phyloP scores from a whole-genome alignment of 2,329 filamentous ascomycete genomes.

The Neophaeococcomyces aloes region DNA sequence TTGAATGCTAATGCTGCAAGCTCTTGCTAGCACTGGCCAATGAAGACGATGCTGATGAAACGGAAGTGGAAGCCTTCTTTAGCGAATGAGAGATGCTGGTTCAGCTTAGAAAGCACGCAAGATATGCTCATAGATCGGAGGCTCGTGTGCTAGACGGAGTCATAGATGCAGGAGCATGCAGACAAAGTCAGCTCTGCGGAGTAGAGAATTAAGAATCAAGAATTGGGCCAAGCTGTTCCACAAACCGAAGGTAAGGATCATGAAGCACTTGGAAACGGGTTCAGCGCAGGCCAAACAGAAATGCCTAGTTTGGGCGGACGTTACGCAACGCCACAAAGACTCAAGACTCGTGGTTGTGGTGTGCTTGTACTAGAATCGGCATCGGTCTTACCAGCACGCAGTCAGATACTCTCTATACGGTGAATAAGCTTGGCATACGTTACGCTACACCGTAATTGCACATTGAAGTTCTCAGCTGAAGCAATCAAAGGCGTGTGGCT shows the following conservation, averaged over 20 bases:
- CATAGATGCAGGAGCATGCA: background rate
- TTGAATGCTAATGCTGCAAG: background rate
- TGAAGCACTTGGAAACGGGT: background rate
- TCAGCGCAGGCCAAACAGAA: background rate
- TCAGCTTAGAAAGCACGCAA: background rate
- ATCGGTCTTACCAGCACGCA: too few species aligned
- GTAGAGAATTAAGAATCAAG: too few species aligned
- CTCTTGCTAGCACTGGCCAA: background rate
- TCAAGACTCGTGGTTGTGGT: too few species aligned
- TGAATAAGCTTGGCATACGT: slow-evolving; percentile 3
- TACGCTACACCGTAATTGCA: background rate
- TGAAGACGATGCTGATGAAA: background rate
- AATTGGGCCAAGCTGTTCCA: too few species aligned
- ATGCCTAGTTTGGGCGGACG: background rate
- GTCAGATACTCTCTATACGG: background rate
- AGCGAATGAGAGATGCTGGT: background rate
- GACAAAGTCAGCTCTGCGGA: too few species aligned
- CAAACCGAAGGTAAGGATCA: background rate
- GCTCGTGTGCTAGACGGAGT: background rate
- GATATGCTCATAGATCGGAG: too few species aligned
- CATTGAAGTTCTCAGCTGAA: slow-evolving; percentile 5
- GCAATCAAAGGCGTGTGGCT: background rate
- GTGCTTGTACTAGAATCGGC: too few species aligned
- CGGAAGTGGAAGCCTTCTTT: too few species aligned
- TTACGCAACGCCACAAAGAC: slow-evolving; percentile 5